These are phyloP conservation scores for grape (Vitis vinifera) DNA, from an alignment of 164 flowering plant genomes.

Conservation along the genomic window DNA sequence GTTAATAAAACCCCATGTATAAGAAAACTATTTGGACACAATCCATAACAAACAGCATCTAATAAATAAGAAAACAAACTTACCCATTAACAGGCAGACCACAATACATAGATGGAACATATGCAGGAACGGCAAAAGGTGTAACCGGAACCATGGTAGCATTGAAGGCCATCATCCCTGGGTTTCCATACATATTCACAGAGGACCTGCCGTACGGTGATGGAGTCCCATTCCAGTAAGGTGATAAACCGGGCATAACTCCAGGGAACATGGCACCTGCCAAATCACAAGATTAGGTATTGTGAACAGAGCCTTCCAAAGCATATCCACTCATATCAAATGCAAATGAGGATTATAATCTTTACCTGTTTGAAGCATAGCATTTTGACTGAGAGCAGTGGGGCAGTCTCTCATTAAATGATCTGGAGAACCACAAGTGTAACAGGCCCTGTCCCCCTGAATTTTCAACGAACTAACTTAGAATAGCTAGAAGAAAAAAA, in stretches of 20 bases:
- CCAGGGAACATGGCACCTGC: slow-evolving; percentile 28
- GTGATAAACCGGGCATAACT: slow-evolving; percentile 37
- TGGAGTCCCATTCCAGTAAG: slow-evolving; percentile 52
- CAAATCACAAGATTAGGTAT: neutral
- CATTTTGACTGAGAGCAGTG: slow-evolving; percentile 35
- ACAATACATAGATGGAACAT: slow-evolving; percentile 44
- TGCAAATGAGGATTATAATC: neutral
- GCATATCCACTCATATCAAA: neutral
- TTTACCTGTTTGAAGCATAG: slow-evolving; percentile 51
- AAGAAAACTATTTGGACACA: neutral
- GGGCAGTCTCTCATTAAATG: slow-evolving; percentile 80
- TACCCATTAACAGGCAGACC: slow-evolving; percentile 49
- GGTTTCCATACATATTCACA: slow-evolving; percentile 41
- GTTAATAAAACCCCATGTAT: slow-evolving; percentile 1
- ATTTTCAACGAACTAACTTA: slow-evolving; percentile 9
- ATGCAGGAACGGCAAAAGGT: slow-evolving; percentile 45
- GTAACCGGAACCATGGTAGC: slow-evolving; percentile 42
- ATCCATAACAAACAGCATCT: neutral
- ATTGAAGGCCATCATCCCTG: slow-evolving; percentile 53
- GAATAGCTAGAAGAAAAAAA: neutral
- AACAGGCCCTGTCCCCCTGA: slow-evolving; percentile 67
- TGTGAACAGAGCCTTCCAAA: neutral
- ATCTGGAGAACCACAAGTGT: slow-evolving; percentile 75
- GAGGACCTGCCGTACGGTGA: slow-evolving; percentile 42
- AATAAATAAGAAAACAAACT: slow-evolving; percentile 6